Evolutionary conservation across 2,329 filamentous ascomycete species (phyloP).

Genomic region (Monosporascus sp.): DNA sequence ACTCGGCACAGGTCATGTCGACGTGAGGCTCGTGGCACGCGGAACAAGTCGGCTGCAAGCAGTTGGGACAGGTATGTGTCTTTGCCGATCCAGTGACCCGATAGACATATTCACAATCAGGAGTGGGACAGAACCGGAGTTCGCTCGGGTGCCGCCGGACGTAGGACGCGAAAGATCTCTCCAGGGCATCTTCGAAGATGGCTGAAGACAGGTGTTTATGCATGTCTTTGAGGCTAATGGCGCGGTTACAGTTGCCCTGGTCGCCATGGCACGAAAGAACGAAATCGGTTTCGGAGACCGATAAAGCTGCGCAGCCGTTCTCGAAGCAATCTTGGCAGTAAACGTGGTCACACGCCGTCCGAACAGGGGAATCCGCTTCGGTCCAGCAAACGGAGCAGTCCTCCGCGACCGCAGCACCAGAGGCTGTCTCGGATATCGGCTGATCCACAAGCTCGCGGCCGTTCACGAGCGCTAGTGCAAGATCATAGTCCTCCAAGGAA

Average conservation of each 20-base stretch:
- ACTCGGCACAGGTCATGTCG: conserved; percentile 27
- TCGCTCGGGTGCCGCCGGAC: conserved; percentile 24
- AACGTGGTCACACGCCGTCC: conserved; percentile 31
- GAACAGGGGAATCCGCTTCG: conserved; percentile 29
- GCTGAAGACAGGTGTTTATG: conserved; percentile 24
- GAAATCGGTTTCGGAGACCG: conserved; percentile 5
- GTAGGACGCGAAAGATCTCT: conserved; percentile 30
- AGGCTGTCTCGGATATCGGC: background rate
- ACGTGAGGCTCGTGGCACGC: conserved; percentile 29
- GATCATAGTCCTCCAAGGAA: conserved; percentile 12
- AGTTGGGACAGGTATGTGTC: conserved; percentile 30
- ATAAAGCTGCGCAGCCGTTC: conserved; percentile 20
- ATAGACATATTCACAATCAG: conserved; percentile 39
- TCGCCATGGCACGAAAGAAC: conserved; percentile 22
- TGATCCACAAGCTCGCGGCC: background rate
- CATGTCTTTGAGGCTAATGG: conserved; percentile 21
- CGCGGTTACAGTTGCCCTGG: conserved; percentile 15
- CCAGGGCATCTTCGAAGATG: conserved; percentile 31
- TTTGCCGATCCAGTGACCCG: conserved; percentile 15
- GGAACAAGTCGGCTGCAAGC: conserved; percentile 29
- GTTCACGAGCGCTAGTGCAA: conserved; percentile 10
- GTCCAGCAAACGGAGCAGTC: conserved; percentile 32
- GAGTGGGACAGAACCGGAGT: conserved; percentile 36
- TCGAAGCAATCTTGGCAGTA: conserved; percentile 39
- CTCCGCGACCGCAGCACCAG: background rate